These are phyloP conservation scores for Malus sieversii DNA, from an alignment of 306 rosid species.

Conservation along the genomic window DNA sequence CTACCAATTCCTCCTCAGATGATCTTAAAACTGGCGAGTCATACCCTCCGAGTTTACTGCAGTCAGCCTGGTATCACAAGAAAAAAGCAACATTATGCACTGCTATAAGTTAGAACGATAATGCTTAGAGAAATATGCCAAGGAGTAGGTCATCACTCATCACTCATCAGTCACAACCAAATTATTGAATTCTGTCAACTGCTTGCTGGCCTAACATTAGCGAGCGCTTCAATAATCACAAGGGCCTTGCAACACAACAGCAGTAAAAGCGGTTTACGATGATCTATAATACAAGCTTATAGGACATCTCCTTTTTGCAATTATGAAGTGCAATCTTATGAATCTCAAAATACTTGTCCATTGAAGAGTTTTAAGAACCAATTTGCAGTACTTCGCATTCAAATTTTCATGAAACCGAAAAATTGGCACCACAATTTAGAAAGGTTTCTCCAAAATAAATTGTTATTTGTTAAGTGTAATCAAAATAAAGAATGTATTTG, in stretches of 20 bases:
- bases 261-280: background rate
- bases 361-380: background rate
- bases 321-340: background rate
- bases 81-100: conserved; percentile 14
- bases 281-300: background rate
- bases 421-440: background rate
- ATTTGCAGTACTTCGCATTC: background rate
- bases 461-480: background rate
- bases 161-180: background rate
- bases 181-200: background rate
- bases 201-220: background rate
- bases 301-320: background rate
- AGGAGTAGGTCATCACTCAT: no score
- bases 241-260: background rate
- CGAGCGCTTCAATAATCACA: background rate
- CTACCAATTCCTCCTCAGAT: conserved; percentile 46
- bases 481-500: background rate
- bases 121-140: background rate
- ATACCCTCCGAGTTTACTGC: conserved; percentile 64
- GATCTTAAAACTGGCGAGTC: conserved; percentile 54
- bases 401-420: background rate
- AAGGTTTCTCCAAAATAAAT: background rate
- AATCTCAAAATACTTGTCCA: background rate
- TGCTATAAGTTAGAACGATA: background rate
- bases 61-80: conserved; percentile 51